Percentiles rank a stretch among this genome's conserved stretches.
Evolutionary conservation across 164 flowering plant genomes (phyloP).

Genomic region (Aristolochia contorta): DNA sequence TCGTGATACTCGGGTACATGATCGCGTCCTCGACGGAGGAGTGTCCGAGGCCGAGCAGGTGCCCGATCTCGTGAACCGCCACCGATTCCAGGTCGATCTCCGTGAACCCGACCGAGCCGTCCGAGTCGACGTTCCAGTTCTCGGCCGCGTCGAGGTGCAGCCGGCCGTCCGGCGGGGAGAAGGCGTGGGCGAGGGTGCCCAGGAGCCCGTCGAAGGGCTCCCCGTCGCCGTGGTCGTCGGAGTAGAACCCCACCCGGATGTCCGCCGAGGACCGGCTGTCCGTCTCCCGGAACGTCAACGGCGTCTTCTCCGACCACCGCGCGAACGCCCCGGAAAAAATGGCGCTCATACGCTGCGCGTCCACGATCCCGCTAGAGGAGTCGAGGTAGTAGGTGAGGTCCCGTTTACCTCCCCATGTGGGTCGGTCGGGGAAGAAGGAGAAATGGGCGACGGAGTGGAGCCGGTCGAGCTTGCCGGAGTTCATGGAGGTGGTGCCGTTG

Average conservation of each 20-base stretch:
- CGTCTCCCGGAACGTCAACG: conserved; percentile 38
- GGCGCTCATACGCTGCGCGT: conserved; percentile 10
- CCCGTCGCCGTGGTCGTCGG: conserved; percentile 70
- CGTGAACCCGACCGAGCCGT: background rate
- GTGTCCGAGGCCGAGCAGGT: conserved; percentile 22
- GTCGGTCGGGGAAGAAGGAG: conserved; percentile 43
- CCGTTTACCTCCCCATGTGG: conserved; percentile 35
- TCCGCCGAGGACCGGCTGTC: conserved; percentile 31
- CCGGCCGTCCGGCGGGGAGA: conserved; percentile 55
- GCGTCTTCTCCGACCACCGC: conserved; percentile 54
- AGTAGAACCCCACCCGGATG: conserved; percentile 42
- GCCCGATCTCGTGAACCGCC: conserved; percentile 53
- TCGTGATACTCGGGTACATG: too few relatives aligned
- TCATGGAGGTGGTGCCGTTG: conserved; percentile 20
- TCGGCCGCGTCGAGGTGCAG: conserved; percentile 61
- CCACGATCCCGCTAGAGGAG: conserved; percentile 18
- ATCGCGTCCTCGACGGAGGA: conserved; percentile 4
- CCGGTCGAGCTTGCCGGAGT: conserved; percentile 1
- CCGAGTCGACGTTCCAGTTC: conserved; percentile 25
- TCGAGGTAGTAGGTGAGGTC: conserved; percentile 49
- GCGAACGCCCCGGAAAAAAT: conserved; percentile 42
- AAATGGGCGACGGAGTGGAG: conserved; percentile 25
- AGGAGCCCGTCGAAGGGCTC: conserved; percentile 62
- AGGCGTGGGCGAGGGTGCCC: conserved; percentile 67
- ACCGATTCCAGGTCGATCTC: conserved; percentile 21